phyloP scores from a whole-genome alignment of 2,329 filamentous ascomycete species.

The Venturia carpophila region DNA sequence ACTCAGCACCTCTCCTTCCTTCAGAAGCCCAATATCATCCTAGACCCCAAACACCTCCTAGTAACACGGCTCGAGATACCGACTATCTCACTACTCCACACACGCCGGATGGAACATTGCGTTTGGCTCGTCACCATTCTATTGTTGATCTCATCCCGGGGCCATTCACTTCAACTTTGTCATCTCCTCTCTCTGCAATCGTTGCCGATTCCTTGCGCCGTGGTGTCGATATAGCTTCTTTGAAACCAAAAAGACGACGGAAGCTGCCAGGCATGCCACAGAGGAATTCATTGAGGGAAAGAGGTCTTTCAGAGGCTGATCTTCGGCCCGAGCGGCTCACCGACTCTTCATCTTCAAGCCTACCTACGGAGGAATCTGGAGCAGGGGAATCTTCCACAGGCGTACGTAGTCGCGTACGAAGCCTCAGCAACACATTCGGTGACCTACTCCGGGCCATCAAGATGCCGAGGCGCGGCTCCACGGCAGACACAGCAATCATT shows the following conservation, averaged over 20 bases:
- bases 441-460: conserved; percentile 7
- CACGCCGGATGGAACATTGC: conserved; percentile 32
- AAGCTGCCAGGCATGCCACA: conserved; percentile 18
- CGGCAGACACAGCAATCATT: not conserved
- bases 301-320: conserved; percentile 16
- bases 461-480: not conserved
- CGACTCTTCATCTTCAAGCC: conserved; percentile 4
- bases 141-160: conserved; percentile 50
- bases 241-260: conserved; percentile 10
- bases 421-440: conserved; percentile 18
- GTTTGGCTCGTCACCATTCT: conserved; percentile 37
- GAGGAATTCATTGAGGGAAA: conserved; percentile 1
- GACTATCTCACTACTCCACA: conserved; percentile 28
- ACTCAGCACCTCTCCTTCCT: conserved; percentile 26
- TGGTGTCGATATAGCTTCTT: conserved; percentile 27
- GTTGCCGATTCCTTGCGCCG: conserved; percentile 58
- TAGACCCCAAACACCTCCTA: conserved; percentile 13
- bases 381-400: not conserved
- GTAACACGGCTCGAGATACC: conserved; percentile 20
- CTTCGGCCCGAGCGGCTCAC: not conserved
- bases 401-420: conserved; percentile 5
- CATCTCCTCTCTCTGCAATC: conserved; percentile 52
- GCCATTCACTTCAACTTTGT: conserved; percentile 53
- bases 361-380: not conserved
- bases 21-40: conserved; percentile 18